Evolutionary conservation across 805 yeast genomes (phyloP), one percentile per base, ranked within the genome.

Genomic region (Zygoascus bituminiphila): DNA sequence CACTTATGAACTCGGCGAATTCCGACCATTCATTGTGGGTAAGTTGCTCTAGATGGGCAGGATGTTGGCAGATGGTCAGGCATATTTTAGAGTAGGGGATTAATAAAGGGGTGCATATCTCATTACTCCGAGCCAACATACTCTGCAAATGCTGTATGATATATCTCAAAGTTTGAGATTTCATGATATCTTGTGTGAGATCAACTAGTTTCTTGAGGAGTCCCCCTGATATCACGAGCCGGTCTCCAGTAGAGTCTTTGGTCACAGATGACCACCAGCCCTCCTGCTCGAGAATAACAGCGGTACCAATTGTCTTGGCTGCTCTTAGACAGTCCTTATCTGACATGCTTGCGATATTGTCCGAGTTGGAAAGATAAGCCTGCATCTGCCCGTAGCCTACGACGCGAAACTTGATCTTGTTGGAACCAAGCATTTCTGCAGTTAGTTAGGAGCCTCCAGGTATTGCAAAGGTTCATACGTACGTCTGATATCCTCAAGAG

Each of bases 41-140:
- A 21, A 52, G 21, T 23, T 47, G 58, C 29, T 59, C 60, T 5
- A 59, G 38, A 22, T 56, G 56, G 2, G 59, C 53, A 3, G 55
- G 25, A 20, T 54, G 47, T 15, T 44, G 31, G 42, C 53, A 55
- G 19, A 58, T 23, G 3, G 41, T 23, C 15, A 40, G 31, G 22
- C 57, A 36, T 9, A 51, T 40, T 21, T 51, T 53, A 8, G 54
- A 17, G n/a, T 54, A 58, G 19, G 52, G 49, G 14, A 44, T 29
- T 17, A 49, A 37, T 21, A 58, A 19, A 3, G 59, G 59, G 8
- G 35, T 24, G 22, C 44, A 44, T 15, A 44, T 15, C 21, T 15
- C 38, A 4, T 23, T 6, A 12, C 9, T 21, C 6, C 10, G 24
- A 4, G 25, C 25, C 15, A n/a, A 22, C 21, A 12, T 14, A 10